Conservation (phyloP, 345 rosid species). For the Salix arbutifolia region DNA sequence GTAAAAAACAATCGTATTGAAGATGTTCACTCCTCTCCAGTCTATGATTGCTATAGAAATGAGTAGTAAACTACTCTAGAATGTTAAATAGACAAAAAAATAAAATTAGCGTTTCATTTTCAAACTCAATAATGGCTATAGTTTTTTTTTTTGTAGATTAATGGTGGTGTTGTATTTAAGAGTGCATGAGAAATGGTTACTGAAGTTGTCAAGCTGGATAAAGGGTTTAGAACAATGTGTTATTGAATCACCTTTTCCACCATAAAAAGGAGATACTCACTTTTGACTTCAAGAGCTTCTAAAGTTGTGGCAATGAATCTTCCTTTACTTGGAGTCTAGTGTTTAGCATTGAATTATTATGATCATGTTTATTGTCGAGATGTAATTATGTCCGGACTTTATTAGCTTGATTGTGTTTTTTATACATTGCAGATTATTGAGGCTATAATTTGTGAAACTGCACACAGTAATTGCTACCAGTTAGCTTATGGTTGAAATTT, state of each 20-base stretch:
- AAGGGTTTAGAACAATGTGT: not conserved
- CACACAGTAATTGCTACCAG: not conserved
- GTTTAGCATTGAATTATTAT: not conserved
- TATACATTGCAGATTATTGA: not conserved
- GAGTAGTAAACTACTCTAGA: conserved; percentile 3
- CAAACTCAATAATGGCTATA: not conserved
- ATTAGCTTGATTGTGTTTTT: not conserved
- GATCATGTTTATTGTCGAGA: not conserved
- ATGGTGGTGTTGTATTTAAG: not conserved
- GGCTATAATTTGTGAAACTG: not conserved
- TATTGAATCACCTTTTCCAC: not conserved
- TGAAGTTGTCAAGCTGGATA: not conserved
- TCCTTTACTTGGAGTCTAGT: not conserved
- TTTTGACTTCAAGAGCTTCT: not conserved
- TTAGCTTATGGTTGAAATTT: not conserved
- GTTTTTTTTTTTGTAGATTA: not conserved
- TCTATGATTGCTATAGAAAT: not conserved
- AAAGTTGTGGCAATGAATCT: not conserved
- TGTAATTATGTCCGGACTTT: not conserved
- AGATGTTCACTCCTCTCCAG: not conserved
- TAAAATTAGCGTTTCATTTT: not conserved
- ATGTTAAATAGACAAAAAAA: not conserved
- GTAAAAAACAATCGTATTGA: not conserved
- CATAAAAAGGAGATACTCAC: not conserved
- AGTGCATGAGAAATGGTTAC: not conserved